phyloP scores from a whole-genome alignment of 2,329 filamentous ascomycete genomes.

The Penicillium italicum region DNA sequence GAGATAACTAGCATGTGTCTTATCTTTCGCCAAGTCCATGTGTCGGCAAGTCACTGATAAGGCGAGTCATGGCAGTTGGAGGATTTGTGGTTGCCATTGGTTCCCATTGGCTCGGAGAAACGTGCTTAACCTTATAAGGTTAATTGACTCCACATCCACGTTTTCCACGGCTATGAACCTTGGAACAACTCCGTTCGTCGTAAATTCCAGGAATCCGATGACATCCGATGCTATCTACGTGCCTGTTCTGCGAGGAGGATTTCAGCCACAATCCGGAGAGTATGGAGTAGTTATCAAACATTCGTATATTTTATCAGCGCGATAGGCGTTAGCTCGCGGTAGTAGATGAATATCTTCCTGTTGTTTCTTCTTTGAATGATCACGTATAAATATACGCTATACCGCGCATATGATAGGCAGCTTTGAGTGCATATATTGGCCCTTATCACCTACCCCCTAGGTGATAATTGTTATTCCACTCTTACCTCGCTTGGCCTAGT shows the following conservation, averaged over 20 bases:
- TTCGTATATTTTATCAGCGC: constrained; percentile 24
- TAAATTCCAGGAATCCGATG: background rate
- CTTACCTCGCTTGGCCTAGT: background rate
- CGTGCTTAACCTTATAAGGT: background rate
- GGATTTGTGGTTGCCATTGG: background rate
- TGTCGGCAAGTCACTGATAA: background rate
- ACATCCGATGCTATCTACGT: background rate
- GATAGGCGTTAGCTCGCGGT: background rate
- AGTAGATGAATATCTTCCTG: no score
- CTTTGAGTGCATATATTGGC: background rate
- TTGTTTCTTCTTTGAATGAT: no score
- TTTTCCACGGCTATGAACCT: background rate
- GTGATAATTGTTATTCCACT: background rate
- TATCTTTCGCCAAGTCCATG: background rate
- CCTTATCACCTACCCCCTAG: background rate
- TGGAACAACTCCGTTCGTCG: background rate
- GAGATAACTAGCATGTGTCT: background rate
- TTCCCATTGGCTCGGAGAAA: background rate
- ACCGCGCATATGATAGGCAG: background rate
- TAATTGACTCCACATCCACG: background rate
- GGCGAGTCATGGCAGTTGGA: background rate
- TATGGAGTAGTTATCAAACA: background rate
- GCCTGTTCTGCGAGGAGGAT: background rate
- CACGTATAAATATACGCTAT: background rate
- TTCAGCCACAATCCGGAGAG: background rate